Conservation (phyloP, 345 rosid species). For the Kandelia obovata region DNA sequence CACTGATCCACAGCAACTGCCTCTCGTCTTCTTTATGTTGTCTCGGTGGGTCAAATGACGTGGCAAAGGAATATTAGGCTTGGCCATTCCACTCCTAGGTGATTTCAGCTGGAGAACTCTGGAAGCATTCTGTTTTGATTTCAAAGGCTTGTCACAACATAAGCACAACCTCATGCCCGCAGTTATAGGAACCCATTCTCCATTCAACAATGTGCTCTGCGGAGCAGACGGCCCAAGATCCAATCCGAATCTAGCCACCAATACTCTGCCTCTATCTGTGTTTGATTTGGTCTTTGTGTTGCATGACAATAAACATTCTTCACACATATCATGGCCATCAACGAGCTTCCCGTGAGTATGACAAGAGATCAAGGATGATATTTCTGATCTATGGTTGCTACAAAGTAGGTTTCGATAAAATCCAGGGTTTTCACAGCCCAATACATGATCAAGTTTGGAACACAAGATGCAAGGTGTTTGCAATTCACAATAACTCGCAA, state of each 20-base stretch:
- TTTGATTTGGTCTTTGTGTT: slow-evolving; percentile 3
- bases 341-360: slow-evolving; percentile 25
- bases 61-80: slow-evolving; percentile 23
- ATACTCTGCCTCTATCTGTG: slow-evolving; percentile 9
- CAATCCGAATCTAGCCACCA: slow-evolving; percentile 40
- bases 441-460: slow-evolving; percentile 25
- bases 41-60: slow-evolving; percentile 25
- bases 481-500: slow-evolving; percentile 15
- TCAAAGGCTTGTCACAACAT: slow-evolving; percentile 25
- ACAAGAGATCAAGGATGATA: slow-evolving; percentile 25
- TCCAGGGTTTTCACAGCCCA: slow-evolving; percentile 19
- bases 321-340: slow-evolving; percentile 25
- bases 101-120: slow-evolving; percentile 32
- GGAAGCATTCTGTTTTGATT: slow-evolving; percentile 26
- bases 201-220: slow-evolving; percentile 10
- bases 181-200: slow-evolving; percentile 13
- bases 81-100: slow-evolving; percentile 8
- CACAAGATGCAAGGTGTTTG: slow-evolving; percentile 30
- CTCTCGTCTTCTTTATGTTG: slow-evolving; percentile 40
- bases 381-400: slow-evolving; percentile 21
- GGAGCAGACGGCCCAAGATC: slow-evolving; percentile 27
- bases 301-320: slow-evolving; percentile 24
- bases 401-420: slow-evolving; percentile 19
- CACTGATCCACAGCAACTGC: slow-evolving; percentile 25
- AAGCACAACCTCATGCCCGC: slow-evolving; percentile 14